Evolutionary conservation across 495 filamentous ascomycete genomes (phyloP), one percentile per base, ranked within the genome.

Genomic region (Penicillium desertorum): DNA sequence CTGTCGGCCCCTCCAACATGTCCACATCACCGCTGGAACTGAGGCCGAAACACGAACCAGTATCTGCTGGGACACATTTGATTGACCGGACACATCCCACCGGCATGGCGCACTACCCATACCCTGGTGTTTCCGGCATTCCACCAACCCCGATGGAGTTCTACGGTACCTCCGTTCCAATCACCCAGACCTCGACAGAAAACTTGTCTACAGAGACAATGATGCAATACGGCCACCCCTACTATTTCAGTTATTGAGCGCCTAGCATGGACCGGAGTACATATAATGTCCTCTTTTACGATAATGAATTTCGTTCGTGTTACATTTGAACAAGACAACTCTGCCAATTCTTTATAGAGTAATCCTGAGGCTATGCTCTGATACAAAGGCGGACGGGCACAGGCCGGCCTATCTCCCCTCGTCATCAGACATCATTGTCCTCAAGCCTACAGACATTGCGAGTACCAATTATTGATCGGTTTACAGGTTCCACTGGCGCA

Each of bases 401-500:
- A 25, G 2, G 17, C 9, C 19, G 6, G 23, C 16, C n/a, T 30
- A 17, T 12, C 32, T 4, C 8, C 14, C 16, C 12, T 27, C 20
- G 3, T 17, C 8, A 10, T 23, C 27, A 17, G n/a, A 3, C n/a
- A 17, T 17, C 5, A 20, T 32, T 48, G 46, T 3, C 4, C 36
- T 25, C 19, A 43, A 16, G 20, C 19, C 45, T 49, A 70, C 17
- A 81, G 60, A 60, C 77, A 83, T 73, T 84, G 78, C 22, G 64
- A 70, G 58, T 83, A 84, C 58, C 72, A 84, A 12, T 67, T 61
- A 66, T 81, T 83, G 17, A 58, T 56, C 9, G 63, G 66, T 4
- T 71, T 76, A 71, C 81, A 83, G n/a, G 66, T 71, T 7, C 68
- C 60, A 54, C 45, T 63, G 0, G 69, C 76, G 60, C 81, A 83